Percentiles rank a stretch among this genome's conserved stretches.
Evolutionary conservation across 2,329 filamentous ascomycete species (phyloP).

Genomic region (Xylaria multiplex): DNA sequence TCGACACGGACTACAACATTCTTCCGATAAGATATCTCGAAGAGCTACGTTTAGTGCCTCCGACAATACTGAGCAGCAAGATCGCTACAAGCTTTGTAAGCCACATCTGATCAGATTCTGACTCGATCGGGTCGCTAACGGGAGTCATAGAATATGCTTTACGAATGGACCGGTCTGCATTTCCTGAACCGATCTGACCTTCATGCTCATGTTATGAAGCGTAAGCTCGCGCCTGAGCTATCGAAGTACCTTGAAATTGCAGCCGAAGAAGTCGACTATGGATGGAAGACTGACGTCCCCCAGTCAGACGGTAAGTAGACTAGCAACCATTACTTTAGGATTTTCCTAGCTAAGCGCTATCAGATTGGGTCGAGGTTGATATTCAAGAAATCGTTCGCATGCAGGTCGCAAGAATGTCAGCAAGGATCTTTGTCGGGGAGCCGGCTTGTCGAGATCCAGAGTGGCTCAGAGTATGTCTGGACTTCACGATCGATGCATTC

Average conservation of each 20-base stretch:
- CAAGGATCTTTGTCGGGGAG: slow-evolving; percentile 35
- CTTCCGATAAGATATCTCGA: slow-evolving; percentile 22
- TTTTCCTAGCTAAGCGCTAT: background rate
- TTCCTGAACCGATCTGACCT: slow-evolving; percentile 22
- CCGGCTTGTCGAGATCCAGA: slow-evolving; percentile 31
- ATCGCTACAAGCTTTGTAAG: slow-evolving; percentile 15
- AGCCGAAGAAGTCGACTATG: slow-evolving; percentile 18
- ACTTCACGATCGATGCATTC: slow-evolving; percentile 35
- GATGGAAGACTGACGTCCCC: slow-evolving; percentile 21
- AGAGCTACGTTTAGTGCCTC: slow-evolving; percentile 18
- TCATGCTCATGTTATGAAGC: slow-evolving; percentile 22
- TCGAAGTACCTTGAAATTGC: slow-evolving; percentile 21
- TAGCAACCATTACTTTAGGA: background rate
- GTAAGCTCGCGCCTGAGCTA: slow-evolving; percentile 25
- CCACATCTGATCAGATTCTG: background rate
- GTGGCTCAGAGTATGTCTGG: slow-evolving; percentile 35
- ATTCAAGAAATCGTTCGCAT: slow-evolving; percentile 31
- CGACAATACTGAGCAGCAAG: slow-evolving; percentile 23
- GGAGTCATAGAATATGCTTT: slow-evolving; percentile 1
- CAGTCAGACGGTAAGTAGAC: slow-evolving; percentile 7
- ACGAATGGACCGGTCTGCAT: slow-evolving; percentile 19
- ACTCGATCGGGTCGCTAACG: background rate
- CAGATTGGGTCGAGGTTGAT: slow-evolving; percentile 32
- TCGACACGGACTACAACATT: slow-evolving; percentile 15
- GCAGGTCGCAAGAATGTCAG: slow-evolving; percentile 33